Percentiles rank a stretch among this genome's conserved stretches.
Evolutionary conservation across 179 eudicot species (phyloP).

Genomic region (Vitellaria paradoxa): DNA sequence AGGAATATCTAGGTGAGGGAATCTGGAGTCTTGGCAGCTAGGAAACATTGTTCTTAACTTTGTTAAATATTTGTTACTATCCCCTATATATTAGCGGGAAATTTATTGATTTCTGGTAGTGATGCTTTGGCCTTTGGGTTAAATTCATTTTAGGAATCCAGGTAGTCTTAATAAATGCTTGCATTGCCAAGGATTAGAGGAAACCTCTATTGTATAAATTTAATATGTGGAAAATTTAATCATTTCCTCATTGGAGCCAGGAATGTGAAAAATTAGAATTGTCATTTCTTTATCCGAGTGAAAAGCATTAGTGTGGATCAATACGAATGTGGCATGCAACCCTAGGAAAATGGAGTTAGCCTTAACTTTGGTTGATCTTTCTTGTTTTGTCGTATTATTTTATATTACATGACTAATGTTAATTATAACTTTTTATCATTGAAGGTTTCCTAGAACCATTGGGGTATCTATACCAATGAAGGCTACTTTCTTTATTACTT

Average conservation of each 20-base stretch:
- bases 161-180: neutral
- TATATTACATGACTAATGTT: neutral
- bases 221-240: neutral
- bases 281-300: neutral
- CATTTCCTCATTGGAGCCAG: too few species aligned
- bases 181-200: neutral
- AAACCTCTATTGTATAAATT: neutral
- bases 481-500: conserved; percentile 95
- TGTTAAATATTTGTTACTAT: too few species aligned
- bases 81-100: too few species aligned
- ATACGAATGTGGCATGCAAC: too few species aligned
- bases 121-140: neutral
- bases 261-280: neutral
- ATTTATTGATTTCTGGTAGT: neutral
- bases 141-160: neutral
- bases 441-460: conserved; percentile 82
- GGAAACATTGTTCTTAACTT: too few species aligned
- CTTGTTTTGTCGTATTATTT: neutral
- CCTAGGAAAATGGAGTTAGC: conserved; percentile 1
- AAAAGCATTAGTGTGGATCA: neutral
- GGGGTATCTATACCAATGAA: conserved; percentile 96
- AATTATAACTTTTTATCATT: conserved; percentile 3
- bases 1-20: too few species aligned
- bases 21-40: too few species aligned
- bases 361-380: neutral